These are phyloP conservation scores for Chaetothyriales sp. DNA, from an alignment of 2,329 filamentous ascomycete genomes.

Conservation along the genomic window DNA sequence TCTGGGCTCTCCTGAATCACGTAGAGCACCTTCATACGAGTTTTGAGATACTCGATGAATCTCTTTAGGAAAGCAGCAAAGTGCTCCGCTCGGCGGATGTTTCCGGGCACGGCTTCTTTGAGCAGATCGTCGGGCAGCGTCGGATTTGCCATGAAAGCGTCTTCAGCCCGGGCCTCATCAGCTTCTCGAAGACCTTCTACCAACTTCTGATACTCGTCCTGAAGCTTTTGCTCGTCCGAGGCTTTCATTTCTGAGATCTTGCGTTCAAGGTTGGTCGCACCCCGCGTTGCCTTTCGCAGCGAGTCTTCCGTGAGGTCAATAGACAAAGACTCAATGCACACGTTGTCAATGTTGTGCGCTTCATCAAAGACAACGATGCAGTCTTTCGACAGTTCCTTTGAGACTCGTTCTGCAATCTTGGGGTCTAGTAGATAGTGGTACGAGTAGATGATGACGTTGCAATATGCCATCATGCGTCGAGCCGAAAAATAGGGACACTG, in stretches of 20 bases:
- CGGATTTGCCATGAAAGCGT: conserved; percentile 94
- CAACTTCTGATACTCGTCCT: conserved; percentile 88
- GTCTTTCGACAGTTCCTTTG: conserved; percentile 90
- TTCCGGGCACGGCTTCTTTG: conserved; percentile 90
- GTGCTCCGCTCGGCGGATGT: conserved; percentile 89
- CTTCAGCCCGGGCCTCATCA: conserved; percentile 80
- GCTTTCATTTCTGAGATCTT: conserved; percentile 90
- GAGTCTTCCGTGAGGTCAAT: conserved; percentile 96
- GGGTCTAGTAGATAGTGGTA: conserved; percentile 97
- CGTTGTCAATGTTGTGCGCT: conserved; percentile 98
- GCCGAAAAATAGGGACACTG: conserved; percentile 97
- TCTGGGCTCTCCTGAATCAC: conserved; percentile 94
- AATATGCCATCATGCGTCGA: conserved; percentile 96
- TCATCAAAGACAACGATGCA: conserved; percentile 98
- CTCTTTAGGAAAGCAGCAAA: conserved; percentile 89
- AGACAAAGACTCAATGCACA: conserved; percentile 93
- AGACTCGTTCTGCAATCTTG: conserved; percentile 92
- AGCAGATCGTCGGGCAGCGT: conserved; percentile 85
- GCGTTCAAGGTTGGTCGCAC: conserved; percentile 77
- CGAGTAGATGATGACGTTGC: conserved; percentile 98
- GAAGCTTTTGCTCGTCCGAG: conserved; percentile 86
- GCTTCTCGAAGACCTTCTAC: conserved; percentile 81
- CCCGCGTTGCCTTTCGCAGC: conserved; percentile 74
- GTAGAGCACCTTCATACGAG: conserved; percentile 93
- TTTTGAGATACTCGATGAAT: conserved; percentile 96